Conservation (phyloP, 164 flowering plant species). For the Aristolochia fimbriata region DNA sequence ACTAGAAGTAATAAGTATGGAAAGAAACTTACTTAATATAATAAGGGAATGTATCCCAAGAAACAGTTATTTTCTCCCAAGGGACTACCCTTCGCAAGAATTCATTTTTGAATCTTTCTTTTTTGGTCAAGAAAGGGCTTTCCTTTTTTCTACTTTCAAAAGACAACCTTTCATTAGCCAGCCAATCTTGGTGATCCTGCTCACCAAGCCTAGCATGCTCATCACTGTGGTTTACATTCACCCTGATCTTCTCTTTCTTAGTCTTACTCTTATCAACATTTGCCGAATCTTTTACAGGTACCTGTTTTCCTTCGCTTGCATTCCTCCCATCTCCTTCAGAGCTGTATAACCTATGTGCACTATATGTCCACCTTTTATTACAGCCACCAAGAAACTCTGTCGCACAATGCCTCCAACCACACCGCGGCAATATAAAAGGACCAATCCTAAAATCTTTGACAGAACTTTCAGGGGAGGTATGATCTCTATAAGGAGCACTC, state of each 20-base stretch:
- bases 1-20: not conserved
- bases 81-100: slow-evolving; percentile 75
- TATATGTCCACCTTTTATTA: slow-evolving; percentile 13
- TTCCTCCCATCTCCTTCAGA: slow-evolving; percentile 84
- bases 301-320: slow-evolving; percentile 57
- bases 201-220: slow-evolving; percentile 81
- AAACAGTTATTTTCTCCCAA: slow-evolving; percentile 82
- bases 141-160: slow-evolving; percentile 72
- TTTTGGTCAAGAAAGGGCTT: slow-evolving; percentile 66
- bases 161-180: slow-evolving; percentile 57
- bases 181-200: slow-evolving; percentile 95
- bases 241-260: slow-evolving; percentile 21
- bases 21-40: slow-evolving; percentile 49
- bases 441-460: not conserved
- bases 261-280: slow-evolving; percentile 38
- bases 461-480: not conserved
- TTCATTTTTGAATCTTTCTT: slow-evolving; percentile 72
- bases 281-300: slow-evolving; percentile 40
- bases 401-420: not conserved
- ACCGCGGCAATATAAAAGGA: slow-evolving; percentile 13
- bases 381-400: slow-evolving; percentile 12
- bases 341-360: slow-evolving; percentile 43
- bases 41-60: slow-evolving; percentile 96
- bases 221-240: slow-evolving; percentile 27
- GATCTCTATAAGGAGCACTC: not conserved